A percentile compares a stretch with the other conserved stretches of the same genome.
These are phyloP conservation scores for Monilinia polystroma DNA, from an alignment of 2,329 filamentous ascomycete species.

Conservation along the genomic window DNA sequence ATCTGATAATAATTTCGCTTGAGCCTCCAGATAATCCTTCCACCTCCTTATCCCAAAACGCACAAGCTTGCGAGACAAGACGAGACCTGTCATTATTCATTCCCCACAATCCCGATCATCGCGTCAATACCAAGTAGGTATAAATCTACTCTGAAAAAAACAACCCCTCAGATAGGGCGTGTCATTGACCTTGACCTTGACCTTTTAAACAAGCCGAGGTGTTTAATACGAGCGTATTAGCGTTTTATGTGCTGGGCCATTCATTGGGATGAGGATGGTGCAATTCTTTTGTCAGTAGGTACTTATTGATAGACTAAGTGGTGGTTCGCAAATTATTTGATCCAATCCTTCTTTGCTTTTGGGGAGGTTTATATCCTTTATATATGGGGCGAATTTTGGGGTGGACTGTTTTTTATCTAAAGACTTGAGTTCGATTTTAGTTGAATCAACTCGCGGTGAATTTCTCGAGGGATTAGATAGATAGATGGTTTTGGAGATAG, in stretches of 20 bases:
- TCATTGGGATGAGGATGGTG: background rate
- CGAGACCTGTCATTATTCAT: no score
- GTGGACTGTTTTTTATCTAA: background rate
- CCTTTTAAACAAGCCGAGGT: background rate
- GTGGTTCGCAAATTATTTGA: background rate
- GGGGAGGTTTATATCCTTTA: background rate
- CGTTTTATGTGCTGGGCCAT: background rate
- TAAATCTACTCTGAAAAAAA: no score
- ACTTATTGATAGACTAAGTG: background rate
- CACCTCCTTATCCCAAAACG: no score
- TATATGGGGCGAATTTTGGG: background rate
- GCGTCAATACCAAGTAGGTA: no score
- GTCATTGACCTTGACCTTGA: background rate
- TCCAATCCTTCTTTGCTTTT: background rate
- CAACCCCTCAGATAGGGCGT: no score
- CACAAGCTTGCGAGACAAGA: no score
- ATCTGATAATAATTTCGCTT: no score
- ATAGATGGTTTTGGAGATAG: background rate
- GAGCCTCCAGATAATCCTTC: no score
- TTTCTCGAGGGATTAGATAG: background rate
- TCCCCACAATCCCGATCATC: no score
- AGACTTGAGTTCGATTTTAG: background rate
- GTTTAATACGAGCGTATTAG: slow-evolving; percentile 5
- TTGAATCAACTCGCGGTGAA: background rate
- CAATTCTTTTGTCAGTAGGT: no score